Evolutionary conservation across 768 basidiomycete genomes (phyloP).

Genomic region (Mycena floridula): DNA sequence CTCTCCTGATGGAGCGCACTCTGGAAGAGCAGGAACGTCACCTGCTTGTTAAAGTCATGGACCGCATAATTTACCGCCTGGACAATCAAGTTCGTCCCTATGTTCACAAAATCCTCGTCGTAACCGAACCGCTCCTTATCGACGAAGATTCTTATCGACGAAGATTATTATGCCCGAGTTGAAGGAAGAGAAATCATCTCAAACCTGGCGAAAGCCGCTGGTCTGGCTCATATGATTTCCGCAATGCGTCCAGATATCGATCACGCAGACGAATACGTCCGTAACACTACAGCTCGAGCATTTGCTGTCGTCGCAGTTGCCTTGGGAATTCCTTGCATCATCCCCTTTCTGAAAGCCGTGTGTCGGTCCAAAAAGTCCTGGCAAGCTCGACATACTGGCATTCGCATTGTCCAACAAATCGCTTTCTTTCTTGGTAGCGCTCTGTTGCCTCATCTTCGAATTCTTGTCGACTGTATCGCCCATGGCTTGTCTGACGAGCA

Average conservation of each 20-base stretch:
- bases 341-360: conserved; percentile 97
- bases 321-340: conserved; percentile 92
- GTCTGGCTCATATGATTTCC: conserved; percentile 99
- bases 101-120: conserved; percentile 98
- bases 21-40: conserved; percentile 99
- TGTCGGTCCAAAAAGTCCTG: conserved; percentile 99
- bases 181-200: conserved; percentile 99
- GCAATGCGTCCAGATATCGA: conserved; percentile 99
- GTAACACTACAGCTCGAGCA: conserved; percentile 97
- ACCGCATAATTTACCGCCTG: conserved; percentile 96
- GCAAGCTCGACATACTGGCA: conserved; percentile 99
- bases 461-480: conserved; percentile 93
- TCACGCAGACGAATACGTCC: conserved; percentile 98
- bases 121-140: conserved; percentile 97
- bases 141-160: no score
- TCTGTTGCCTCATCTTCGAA: conserved; percentile 92
- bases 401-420: conserved; percentile 98
- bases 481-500: conserved; percentile 91
- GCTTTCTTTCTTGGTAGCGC: conserved; percentile 99
- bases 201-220: conserved; percentile 96
- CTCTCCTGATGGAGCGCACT: conserved; percentile 95
- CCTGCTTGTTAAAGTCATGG: conserved; percentile 97
- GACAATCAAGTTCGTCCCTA: conserved; percentile 98
- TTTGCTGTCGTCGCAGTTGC: conserved; percentile 99
- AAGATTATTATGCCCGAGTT: conserved; percentile 93